Evolutionary conservation across 169 alveolate species (phyloP).

Genomic region (Cryptosporidium bovis): DNA sequence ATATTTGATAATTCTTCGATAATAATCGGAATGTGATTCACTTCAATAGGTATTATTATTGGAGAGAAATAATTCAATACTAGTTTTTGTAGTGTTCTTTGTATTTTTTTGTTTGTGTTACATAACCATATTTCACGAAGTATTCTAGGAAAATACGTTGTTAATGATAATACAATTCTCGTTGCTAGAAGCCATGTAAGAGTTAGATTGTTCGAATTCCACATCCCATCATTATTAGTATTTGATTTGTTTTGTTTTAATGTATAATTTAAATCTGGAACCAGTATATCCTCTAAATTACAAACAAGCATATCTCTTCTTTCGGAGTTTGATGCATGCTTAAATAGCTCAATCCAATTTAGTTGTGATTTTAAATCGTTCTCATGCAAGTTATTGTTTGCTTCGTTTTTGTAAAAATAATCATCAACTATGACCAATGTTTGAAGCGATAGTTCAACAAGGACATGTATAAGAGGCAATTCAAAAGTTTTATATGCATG

Average conservation of each 20-base stretch:
- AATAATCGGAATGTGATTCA: slow-evolving; percentile 27
- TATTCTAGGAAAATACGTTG: slow-evolving; percentile 59
- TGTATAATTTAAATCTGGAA: background rate
- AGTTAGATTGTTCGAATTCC: slow-evolving; percentile 30
- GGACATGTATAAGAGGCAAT: slow-evolving; percentile 25
- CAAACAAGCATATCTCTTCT: slow-evolving; percentile 29
- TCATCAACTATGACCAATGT: slow-evolving; percentile 47
- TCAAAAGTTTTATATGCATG: background rate
- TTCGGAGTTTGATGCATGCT: slow-evolving; percentile 35
- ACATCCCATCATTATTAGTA: background rate
- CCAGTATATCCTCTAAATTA: slow-evolving; percentile 27
- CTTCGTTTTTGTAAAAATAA: background rate
- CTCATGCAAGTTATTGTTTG: background rate
- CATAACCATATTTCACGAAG: slow-evolving; percentile 55
- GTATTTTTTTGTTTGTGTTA: slow-evolving; percentile 28
- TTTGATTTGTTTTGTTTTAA: background rate
- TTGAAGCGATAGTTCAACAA: slow-evolving; percentile 40
- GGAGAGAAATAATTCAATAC: slow-evolving; percentile 42
- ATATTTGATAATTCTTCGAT: slow-evolving; percentile 18
- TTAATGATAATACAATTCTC: slow-evolving; percentile 39
- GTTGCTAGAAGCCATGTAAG: slow-evolving; percentile 59
- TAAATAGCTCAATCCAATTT: slow-evolving; percentile 46
- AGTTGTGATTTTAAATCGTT: background rate
- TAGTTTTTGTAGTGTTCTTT: slow-evolving; percentile 36
- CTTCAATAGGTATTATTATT: slow-evolving; percentile 18